A percentile compares a stretch with the other conserved stretches of the same genome.
Evolutionary conservation across 345 rosid genomes (phyloP).

Genomic region (Dovyalis caffra): DNA sequence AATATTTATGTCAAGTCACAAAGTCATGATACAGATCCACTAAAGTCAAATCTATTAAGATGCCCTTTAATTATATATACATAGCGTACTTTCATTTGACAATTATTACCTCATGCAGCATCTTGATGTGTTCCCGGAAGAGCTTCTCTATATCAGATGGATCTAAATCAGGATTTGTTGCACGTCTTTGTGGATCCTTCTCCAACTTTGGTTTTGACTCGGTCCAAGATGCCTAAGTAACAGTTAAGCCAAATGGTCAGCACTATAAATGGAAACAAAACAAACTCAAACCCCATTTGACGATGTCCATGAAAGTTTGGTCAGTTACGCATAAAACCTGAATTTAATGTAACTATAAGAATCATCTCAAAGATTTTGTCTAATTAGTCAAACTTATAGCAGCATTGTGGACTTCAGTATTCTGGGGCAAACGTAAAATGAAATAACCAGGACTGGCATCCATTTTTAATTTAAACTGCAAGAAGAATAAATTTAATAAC

Average conservation of each 20-base stretch:
- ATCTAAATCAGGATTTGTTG: constrained; percentile 72
- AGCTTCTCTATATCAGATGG: constrained; percentile 82
- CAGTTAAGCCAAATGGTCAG: constrained; percentile 6
- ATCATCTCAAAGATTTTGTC: not conserved
- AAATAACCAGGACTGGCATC: not conserved
- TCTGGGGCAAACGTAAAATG: not conserved
- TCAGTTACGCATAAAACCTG: not conserved
- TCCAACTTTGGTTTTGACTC: constrained; percentile 84
- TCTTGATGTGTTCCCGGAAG: constrained; percentile 83
- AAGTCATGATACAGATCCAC: not conserved
- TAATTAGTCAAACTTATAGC: not conserved
- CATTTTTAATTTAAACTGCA: not conserved
- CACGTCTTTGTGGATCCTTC: constrained; percentile 95
- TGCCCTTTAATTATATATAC: not conserved
- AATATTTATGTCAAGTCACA: not conserved
- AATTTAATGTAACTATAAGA: not conserved
- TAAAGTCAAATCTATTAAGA: not conserved
- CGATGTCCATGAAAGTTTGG: not conserved
- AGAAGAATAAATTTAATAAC: not conserved
- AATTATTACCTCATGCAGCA: constrained; percentile 67
- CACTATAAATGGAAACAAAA: not conserved
- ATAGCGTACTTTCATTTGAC: not conserved
- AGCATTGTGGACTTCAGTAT: not conserved
- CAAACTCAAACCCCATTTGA: not conserved
- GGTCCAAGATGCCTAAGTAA: constrained; percentile 83